These are phyloP conservation scores for Leishmania mexicana DNA, from an alignment of 208 protist species.

Conservation along the genomic window DNA sequence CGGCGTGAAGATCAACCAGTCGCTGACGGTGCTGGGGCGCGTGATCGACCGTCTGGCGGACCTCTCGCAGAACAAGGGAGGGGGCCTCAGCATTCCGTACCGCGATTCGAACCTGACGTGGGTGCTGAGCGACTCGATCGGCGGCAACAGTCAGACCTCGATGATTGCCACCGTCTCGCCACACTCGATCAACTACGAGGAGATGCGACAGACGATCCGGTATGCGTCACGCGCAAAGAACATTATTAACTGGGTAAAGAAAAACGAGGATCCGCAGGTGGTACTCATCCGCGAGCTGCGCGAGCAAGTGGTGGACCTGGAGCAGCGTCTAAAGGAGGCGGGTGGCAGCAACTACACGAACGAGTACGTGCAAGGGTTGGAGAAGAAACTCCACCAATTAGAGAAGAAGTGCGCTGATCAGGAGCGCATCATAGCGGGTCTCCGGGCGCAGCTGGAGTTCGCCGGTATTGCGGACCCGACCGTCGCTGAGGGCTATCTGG, in stretches of 20 bases:
- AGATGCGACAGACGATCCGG: slow-evolving; percentile 92
- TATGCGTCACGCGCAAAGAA: slow-evolving; percentile 92
- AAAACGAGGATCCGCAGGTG: slow-evolving; percentile 93
- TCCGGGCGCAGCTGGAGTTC: slow-evolving; percentile 54
- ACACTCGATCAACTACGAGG: slow-evolving; percentile 87
- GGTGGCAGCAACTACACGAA: slow-evolving; percentile 62
- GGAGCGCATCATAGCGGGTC: slow-evolving; percentile 49
- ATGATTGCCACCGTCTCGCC: slow-evolving; percentile 96
- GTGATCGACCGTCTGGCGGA: slow-evolving; percentile 89
- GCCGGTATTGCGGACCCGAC: slow-evolving; percentile 50
- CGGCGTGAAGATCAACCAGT: slow-evolving; percentile 92
- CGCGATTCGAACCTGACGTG: slow-evolving; percentile 89
- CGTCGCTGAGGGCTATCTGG: slow-evolving; percentile 27
- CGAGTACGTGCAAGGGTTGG: slow-evolving; percentile 66
- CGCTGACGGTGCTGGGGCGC: slow-evolving; percentile 89
- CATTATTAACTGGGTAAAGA: slow-evolving; percentile 90
- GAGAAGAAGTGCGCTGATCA: slow-evolving; percentile 65
- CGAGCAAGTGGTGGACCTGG: slow-evolving; percentile 59
- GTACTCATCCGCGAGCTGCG: slow-evolving; percentile 56
- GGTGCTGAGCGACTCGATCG: slow-evolving; percentile 89
- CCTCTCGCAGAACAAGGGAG: slow-evolving; percentile 59
- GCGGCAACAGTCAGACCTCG: slow-evolving; percentile 92
- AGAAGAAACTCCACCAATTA: slow-evolving; percentile 36
- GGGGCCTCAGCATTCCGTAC: slow-evolving; percentile 37
- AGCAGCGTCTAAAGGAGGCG: slow-evolving; percentile 60